Evolutionary conservation across 192 early-diverging fungal species (phyloP).

Genomic region (Backusella mclennaniae): DNA sequence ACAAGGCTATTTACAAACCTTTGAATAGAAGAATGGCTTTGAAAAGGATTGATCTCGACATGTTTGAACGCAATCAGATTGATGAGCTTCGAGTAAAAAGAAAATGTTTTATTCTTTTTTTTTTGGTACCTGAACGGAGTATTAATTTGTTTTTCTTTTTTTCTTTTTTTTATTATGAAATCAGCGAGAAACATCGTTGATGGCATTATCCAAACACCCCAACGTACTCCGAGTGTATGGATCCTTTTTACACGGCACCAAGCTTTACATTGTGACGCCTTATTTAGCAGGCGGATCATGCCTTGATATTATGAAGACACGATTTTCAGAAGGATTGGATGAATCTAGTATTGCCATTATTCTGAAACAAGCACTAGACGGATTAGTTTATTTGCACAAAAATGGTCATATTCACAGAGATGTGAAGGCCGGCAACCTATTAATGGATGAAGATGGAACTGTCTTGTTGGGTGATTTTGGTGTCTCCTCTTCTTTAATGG

Average conservation of each 20-base stretch:
- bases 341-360: conserved; percentile 81
- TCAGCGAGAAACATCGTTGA: conserved; percentile 81
- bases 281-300: conserved; percentile 72
- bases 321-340: conserved; percentile 80
- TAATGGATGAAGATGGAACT: conserved; percentile 65
- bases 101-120: background rate
- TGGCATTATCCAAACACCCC: conserved; percentile 82
- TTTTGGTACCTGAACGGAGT: conserved; percentile 1
- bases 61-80: conserved; percentile 90
- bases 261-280: conserved; percentile 82
- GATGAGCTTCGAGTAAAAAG: conserved; percentile 78
- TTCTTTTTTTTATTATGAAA: background rate
- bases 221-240: conserved; percentile 84
- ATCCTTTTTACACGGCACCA: conserved; percentile 78
- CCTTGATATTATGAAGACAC: conserved; percentile 87
- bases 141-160: background rate
- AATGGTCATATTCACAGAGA: conserved; percentile 72
- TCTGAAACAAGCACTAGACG: conserved; percentile 71
- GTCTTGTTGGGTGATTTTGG: conserved; percentile 70
- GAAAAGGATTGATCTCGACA: conserved; percentile 88
- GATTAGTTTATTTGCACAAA: conserved; percentile 63
- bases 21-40: conserved; percentile 66
- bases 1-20: conserved; percentile 76
- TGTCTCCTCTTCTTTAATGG: conserved; percentile 64
- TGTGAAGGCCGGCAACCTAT: conserved; percentile 69